Percentiles rank a stretch among this genome's conserved stretches.
phyloP scores from a whole-genome alignment of 2,329 filamentous ascomycete genomes.

The Rutstroemia sp. region DNA sequence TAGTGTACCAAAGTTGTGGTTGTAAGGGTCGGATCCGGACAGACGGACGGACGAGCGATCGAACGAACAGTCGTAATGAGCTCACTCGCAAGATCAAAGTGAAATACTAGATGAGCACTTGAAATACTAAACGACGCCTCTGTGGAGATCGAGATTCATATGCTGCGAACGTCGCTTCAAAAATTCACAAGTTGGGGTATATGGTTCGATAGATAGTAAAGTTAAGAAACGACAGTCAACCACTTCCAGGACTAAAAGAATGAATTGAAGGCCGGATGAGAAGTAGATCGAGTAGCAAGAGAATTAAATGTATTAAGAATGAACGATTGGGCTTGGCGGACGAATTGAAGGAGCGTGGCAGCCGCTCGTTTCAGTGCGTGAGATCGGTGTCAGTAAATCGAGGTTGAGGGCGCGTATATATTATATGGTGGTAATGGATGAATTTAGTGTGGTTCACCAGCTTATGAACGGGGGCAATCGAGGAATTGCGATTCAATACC shows the following conservation, averaged over 20 bases:
- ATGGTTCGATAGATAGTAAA: neutral
- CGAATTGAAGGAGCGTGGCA: neutral
- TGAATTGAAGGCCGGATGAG: constrained; percentile 3
- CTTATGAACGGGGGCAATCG: constrained; percentile 11
- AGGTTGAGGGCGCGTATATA: constrained; percentile 10
- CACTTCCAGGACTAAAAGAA: constrained; percentile 12
- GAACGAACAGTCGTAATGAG: neutral
- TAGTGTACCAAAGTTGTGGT: neutral
- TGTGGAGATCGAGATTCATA: neutral
- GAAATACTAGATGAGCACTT: neutral
- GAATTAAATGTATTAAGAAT: neutral
- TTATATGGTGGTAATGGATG: constrained; percentile 7
- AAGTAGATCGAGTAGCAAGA: neutral
- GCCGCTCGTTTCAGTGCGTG: constrained; percentile 7
- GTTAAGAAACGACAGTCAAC: neutral
- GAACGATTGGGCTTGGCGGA: neutral
- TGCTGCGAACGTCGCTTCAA: neutral
- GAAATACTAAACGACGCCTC: too few species aligned
- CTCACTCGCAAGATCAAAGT: too few species aligned
- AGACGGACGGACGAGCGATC: neutral
- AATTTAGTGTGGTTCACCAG: neutral
- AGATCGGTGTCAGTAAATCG: constrained; percentile 3
- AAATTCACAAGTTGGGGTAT: neutral
- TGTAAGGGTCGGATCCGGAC: neutral
- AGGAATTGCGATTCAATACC: constrained; percentile 8